phyloP scores from a whole-genome alignment of 257 asterid genomes.

The Solanum rostratum region DNA sequence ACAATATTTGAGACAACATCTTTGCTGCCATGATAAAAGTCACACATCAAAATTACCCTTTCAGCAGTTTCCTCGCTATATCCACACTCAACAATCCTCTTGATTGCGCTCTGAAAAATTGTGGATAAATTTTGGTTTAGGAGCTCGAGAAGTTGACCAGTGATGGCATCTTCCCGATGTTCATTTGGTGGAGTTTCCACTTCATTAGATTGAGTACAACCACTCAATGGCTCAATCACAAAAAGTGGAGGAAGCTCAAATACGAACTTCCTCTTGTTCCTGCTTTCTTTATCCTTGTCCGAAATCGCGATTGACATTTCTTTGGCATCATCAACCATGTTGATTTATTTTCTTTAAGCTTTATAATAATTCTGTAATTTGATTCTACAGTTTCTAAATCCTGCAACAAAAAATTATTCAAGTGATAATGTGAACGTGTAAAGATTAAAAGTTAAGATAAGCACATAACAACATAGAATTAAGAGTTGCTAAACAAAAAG shows the following conservation, averaged over 20 bases:
- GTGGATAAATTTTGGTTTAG: conserved; percentile 24
- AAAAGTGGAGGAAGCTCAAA: conserved; percentile 23
- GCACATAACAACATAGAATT: neutral
- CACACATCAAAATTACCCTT: conserved; percentile 51
- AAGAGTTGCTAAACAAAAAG: neutral
- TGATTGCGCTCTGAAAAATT: conserved; percentile 38
- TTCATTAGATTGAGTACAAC: conserved; percentile 2
- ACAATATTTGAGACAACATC: conserved; percentile 60
- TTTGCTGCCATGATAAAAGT: conserved; percentile 48
- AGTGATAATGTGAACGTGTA: neutral
- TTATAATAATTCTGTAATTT: neutral
- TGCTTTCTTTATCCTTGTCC: conserved; percentile 29
- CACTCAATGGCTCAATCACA: conserved; percentile 21
- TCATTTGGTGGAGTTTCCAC: conserved; percentile 13
- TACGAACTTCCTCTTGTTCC: conserved; percentile 55
- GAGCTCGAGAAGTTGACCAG: conserved; percentile 45
- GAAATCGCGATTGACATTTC: conserved; percentile 12
- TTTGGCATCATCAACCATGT: conserved; percentile 28
- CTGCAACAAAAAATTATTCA: neutral
- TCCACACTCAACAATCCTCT: conserved; percentile 47
- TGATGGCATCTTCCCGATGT: conserved; percentile 55
- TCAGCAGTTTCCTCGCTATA: conserved; percentile 47
- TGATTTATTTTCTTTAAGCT: neutral
- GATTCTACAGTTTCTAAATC: neutral
- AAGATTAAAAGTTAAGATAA: neutral